Percentiles rank a stretch among this genome's conserved stretches.
Conservation (phyloP, 805 yeast genomes). For the fission yeast (Schizosaccharomyces pombe) region ASM294v3 CU329670.1:3713001-3713500, state of each 20-base stretch:
- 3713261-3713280: slow-evolving; percentile 59
- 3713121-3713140: background rate
- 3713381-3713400: background rate
- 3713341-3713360: background rate
- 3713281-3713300: slow-evolving; percentile 63
- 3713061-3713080: slow-evolving; percentile 43
- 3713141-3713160: slow-evolving; percentile 32
- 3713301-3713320: slow-evolving; percentile 47
- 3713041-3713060: slow-evolving; percentile 53
- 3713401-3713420: background rate
- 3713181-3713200: slow-evolving; percentile 59
- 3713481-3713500: background rate
- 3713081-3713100: slow-evolving; percentile 19
- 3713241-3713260: slow-evolving; percentile 43
- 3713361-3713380: background rate
- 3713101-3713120: background rate
- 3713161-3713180: slow-evolving; percentile 63
- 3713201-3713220: slow-evolving; percentile 57
- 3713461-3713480: background rate
- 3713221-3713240: slow-evolving; percentile 42
- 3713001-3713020: slow-evolving; percentile 64
- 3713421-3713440: background rate
- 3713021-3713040: slow-evolving; percentile 49
- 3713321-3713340: background rate
- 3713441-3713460: background rate